Evolutionary conservation across 192 early-diverging fungal species (phyloP).

Genomic region (Rhizophagus sp.): DNA sequence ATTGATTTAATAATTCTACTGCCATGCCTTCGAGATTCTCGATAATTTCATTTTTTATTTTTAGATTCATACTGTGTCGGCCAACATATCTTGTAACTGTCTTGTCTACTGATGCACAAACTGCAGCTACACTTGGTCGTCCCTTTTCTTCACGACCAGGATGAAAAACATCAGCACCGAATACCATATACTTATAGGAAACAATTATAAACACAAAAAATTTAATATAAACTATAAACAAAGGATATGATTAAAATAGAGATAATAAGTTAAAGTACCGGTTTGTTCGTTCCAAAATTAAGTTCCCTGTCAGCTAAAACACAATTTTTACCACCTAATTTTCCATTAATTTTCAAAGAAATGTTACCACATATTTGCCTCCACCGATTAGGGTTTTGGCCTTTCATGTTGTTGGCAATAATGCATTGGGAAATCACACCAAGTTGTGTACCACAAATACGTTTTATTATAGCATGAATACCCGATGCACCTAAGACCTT

Average conservation of each 20-base stretch:
- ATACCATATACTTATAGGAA: conserved; percentile 64
- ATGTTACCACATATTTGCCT: conserved; percentile 88
- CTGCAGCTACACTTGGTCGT: conserved; percentile 24
- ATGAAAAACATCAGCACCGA: conserved; percentile 94
- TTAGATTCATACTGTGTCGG: conserved; percentile 58
- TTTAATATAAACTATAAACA: too few species aligned
- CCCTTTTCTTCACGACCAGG: conserved; percentile 60
- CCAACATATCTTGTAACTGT: conserved; percentile 57
- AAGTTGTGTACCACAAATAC: conserved; percentile 82
- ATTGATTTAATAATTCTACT: conserved; percentile 64
- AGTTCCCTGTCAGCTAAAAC: conserved; percentile 41
- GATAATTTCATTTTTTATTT: conserved; percentile 63
- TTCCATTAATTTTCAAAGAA: conserved; percentile 85
- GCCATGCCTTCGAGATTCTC: conserved; percentile 58
- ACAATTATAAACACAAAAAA: not conserved
- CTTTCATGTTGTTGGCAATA: conserved; percentile 48
- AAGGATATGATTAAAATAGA: conserved; percentile 48
- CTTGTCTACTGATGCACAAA: conserved; percentile 52
- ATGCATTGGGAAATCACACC: conserved; percentile 86
- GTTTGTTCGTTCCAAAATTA: conserved; percentile 48
- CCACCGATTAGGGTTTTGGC: conserved; percentile 4
- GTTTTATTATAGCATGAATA: conserved; percentile 85
- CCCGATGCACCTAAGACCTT: conserved; percentile 72
- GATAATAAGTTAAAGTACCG: conserved; percentile 46
- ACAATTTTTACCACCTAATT: conserved; percentile 82